phyloP scores from a whole-genome alignment of 495 filamentous ascomycete genomes.

The Penicillium simplicissimum region DNA sequence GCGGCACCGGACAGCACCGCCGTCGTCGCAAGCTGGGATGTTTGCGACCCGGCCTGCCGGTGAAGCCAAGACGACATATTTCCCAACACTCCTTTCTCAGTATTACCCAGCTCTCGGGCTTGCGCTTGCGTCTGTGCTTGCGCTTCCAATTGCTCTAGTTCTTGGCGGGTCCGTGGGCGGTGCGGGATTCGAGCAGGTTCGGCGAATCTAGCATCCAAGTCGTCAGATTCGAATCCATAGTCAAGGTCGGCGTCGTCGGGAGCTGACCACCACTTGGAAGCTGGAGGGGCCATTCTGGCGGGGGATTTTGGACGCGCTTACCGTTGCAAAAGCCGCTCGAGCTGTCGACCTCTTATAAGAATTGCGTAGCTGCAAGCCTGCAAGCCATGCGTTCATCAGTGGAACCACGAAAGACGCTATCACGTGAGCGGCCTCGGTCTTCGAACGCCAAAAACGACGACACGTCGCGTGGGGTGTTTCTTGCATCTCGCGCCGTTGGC shows the following conservation, averaged over 20 bases:
- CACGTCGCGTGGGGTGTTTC: conserved; percentile 9
- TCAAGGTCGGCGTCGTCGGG: conserved; percentile 29
- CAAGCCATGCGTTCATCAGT: conserved; percentile 32
- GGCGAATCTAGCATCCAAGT: conserved; percentile 27
- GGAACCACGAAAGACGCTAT: conserved; percentile 23
- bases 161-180: conserved; percentile 8
- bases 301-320: conserved; percentile 8
- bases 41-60: conserved; percentile 52
- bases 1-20: conserved; percentile 74
- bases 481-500: conserved; percentile 1
- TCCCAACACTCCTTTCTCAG: conserved; percentile 23
- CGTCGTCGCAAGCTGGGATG: conserved; percentile 70
- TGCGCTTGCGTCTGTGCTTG: not conserved
- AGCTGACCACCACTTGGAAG: conserved; percentile 29
- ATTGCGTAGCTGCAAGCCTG: conserved; percentile 25
- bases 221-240: conserved; percentile 38
- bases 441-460: conserved; percentile 17
- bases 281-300: conserved; percentile 16
- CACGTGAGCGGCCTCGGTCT: conserved; percentile 23
- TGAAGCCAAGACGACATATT: conserved; percentile 61
- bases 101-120: conserved; percentile 2
- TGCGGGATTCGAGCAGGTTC: conserved; percentile 15
- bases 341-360: conserved; percentile 21
- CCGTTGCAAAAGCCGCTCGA: conserved; percentile 15
- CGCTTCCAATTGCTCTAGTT: conserved; percentile 8